These are phyloP conservation scores for Cercis canadensis DNA, from an alignment of 306 rosid genomes.

Conservation along the genomic window DNA sequence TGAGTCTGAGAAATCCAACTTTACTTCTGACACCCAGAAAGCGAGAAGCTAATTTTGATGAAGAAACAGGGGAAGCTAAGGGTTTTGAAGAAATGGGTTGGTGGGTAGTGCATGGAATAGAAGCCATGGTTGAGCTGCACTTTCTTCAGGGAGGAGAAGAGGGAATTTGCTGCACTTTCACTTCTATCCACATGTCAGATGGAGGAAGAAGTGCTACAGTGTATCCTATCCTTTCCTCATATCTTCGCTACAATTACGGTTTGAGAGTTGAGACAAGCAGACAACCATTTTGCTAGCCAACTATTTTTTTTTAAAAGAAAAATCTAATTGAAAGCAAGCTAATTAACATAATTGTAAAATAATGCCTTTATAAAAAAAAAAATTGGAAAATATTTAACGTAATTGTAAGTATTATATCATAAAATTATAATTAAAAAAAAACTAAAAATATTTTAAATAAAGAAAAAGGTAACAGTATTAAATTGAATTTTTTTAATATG, in stretches of 20 bases:
- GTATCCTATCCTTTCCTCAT: neutral
- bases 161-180: neutral
- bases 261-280: too few relatives aligned
- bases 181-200: constrained; percentile 53
- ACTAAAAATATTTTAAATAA: too few relatives aligned
- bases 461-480: too few relatives aligned
- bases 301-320: too few relatives aligned
- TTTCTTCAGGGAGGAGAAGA: neutral
- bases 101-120: constrained; percentile 63
- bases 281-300: too few relatives aligned
- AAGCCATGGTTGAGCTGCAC: constrained; percentile 65
- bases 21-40: constrained; percentile 57
- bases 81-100: constrained; percentile 49
- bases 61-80: constrained; percentile 34
- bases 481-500: too few relatives aligned
- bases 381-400: too few relatives aligned
- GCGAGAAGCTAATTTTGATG: constrained; percentile 46
- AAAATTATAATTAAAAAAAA: too few relatives aligned
- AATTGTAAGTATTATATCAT: too few relatives aligned
- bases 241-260: neutral
- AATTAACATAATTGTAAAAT: too few relatives aligned
- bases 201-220: constrained; percentile 13
- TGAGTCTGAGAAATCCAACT: constrained; percentile 48
- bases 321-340: too few relatives aligned
- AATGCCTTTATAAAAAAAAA: too few relatives aligned